These are phyloP conservation scores for Hemileccinum impolitum DNA, from an alignment of 768 basidiomycete species.

Conservation along the genomic window DNA sequence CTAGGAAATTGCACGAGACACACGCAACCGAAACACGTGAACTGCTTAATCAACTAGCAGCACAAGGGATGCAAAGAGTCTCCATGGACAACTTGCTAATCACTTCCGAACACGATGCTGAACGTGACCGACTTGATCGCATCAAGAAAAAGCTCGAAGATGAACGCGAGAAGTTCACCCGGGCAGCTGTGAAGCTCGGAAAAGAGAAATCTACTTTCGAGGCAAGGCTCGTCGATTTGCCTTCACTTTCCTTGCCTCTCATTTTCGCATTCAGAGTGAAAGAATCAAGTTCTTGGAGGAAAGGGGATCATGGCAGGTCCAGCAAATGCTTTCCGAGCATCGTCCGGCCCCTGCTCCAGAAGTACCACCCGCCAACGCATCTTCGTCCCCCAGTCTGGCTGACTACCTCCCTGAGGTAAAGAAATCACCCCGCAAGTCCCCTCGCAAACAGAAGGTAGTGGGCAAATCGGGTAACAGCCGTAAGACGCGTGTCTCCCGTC, in stretches of 20 bases:
- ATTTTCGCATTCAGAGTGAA: slow-evolving; percentile 46
- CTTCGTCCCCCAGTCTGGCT: slow-evolving; percentile 21
- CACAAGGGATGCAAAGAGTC: slow-evolving; percentile 34
- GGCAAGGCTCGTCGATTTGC: slow-evolving; percentile 38
- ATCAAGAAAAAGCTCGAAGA: slow-evolving; percentile 57
- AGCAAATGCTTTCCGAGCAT: slow-evolving; percentile 57
- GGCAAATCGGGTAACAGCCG: slow-evolving; percentile 44
- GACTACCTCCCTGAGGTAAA: slow-evolving; percentile 28
- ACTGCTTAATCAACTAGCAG: slow-evolving; percentile 53
- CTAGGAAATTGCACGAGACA: slow-evolving; percentile 42
- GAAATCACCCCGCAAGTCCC: slow-evolving; percentile 44
- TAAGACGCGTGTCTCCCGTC: slow-evolving; percentile 45
- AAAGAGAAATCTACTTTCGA: slow-evolving; percentile 65
- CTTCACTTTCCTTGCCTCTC: background rate
- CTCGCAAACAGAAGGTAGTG: slow-evolving; percentile 43
- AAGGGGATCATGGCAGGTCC: slow-evolving; percentile 68
- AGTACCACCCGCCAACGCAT: slow-evolving; percentile 19
- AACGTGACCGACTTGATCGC: slow-evolving; percentile 50
- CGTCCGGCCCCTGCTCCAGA: slow-evolving; percentile 38
- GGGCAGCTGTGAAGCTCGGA: slow-evolving; percentile 59
- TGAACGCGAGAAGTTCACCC: slow-evolving; percentile 62
- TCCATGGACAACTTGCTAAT: slow-evolving; percentile 47
- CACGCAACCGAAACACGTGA: slow-evolving; percentile 47
- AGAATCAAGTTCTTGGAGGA: slow-evolving; percentile 61
- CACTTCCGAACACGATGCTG: slow-evolving; percentile 50